Base-by-base conservation (phyloP, 768 basidiomycete genomes). In the Leccinum imitatum region DNA sequence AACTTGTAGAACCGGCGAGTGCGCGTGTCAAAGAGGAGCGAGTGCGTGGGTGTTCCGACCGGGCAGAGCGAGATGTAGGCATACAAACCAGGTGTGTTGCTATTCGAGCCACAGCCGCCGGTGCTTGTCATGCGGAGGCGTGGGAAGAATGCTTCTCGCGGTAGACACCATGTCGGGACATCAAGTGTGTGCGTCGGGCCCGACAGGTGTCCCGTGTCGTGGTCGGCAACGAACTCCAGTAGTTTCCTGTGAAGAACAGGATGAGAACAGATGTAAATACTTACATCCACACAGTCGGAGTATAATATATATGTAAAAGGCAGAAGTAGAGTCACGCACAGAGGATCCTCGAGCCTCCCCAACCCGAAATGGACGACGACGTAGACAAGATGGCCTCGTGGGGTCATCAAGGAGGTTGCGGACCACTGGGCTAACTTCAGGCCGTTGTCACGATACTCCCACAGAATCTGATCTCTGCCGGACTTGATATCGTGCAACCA, bases 1-100 rank as follows among this genome's bases (percentile, higher is more conserved):
- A 64, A 67, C 37, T 67, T 64, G 60, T 61, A 61, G 54, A 66
- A 67, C n/a, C 27, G 62, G 37, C 64, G 57, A 31, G 6, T 30
- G 13, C 25, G 41, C 5, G 57, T 44, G 56, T 67, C 61, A 39
- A 67, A 67, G 13, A 69, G n/a, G 39, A 69, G 23, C 0, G 64
- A 58, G 9, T 63, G 54, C 14, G 30, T 52, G 21, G 61, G 67
- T 19, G 57, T 59, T 25, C 37, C 58, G 7, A 52, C 13, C 3
- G 54, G 8, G 50, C 44, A 54, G 41, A 69, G 58, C 23, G 62
- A 61, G 50, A 69, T 35, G 8, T 62, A 61, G 6, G 33, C 62
- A 17, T 64, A 69, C 15, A 7, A 39, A 17, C 15, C 15, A 1
- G 67, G 65, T 17, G 58, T 57, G 1, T 59, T 57, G 8, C 56